phyloP scores from a whole-genome alignment of 1,284 basidiomycete species.

The Golubevia sp. region DNA sequence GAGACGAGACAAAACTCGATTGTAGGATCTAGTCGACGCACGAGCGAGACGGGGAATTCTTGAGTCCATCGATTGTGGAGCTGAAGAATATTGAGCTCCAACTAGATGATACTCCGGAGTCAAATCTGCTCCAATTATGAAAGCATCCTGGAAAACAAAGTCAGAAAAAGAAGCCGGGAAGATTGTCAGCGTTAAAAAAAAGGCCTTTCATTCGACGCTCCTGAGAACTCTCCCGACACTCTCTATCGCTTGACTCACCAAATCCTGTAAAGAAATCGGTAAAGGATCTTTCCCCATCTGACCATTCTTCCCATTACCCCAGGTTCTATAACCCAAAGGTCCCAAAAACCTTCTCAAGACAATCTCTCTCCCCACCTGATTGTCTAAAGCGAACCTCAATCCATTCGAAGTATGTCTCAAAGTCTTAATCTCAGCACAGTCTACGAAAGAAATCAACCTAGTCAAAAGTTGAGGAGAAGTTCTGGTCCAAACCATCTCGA shows the following conservation, averaged over 20 bases:
- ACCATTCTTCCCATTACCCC: conserved; percentile 16
- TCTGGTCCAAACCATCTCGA: conserved; percentile 37
- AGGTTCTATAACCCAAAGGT: conserved; percentile 38
- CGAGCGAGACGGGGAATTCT: conserved; percentile 51
- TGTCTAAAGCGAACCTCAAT: conserved; percentile 30
- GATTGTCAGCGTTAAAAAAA: too few relatives aligned
- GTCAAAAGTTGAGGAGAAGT: conserved; percentile 39
- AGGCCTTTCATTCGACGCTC: too few relatives aligned
- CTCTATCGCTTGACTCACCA: not conserved
- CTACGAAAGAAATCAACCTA: conserved; percentile 33
- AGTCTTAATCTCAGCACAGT: conserved; percentile 46
- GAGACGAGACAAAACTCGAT: conserved; percentile 58
- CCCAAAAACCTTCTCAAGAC: conserved; percentile 47
- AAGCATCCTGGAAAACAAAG: conserved; percentile 26
- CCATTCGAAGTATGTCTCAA: conserved; percentile 39
- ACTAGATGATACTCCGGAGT: conserved; percentile 40
- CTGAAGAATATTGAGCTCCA: conserved; percentile 28
- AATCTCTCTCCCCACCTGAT: conserved; percentile 28
- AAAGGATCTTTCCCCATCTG: conserved; percentile 30
- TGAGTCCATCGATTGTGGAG: conserved; percentile 44
- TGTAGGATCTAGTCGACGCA: conserved; percentile 60
- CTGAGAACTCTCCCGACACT: too few relatives aligned
- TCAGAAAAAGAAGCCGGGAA: not conserved
- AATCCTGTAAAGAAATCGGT: conserved; percentile 41
- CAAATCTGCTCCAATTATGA: conserved; percentile 42